A percentile compares a stretch with the other conserved stretches of the same genome.
Evolutionary conservation across 257 asterid species (phyloP).

Genomic region (Salvia rosmarinus): DNA sequence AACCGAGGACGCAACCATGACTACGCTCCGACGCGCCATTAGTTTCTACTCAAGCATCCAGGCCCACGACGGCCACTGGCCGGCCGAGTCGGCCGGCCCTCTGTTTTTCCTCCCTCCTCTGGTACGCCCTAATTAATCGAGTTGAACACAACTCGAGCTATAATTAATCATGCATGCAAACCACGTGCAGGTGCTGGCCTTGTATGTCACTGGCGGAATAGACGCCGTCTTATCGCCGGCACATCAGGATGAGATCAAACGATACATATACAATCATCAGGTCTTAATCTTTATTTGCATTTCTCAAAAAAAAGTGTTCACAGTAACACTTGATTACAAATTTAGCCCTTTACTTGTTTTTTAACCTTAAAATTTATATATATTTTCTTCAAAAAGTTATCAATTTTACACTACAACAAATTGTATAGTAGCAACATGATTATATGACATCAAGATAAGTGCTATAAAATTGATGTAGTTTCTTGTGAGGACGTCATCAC

Average conservation of each 20-base stretch:
- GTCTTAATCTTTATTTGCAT: constrained; percentile 12
- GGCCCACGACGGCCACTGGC: constrained; percentile 69
- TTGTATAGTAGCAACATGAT: no score
- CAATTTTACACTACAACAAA: no score
- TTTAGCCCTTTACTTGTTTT: no score
- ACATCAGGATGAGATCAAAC: constrained; percentile 49
- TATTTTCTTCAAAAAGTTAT: no score
- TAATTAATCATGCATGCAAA: neutral
- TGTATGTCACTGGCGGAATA: constrained; percentile 40
- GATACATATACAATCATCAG: constrained; percentile 56
- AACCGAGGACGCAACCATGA: constrained; percentile 39
- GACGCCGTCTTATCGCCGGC: constrained; percentile 34
- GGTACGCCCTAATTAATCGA: constrained; percentile 28
- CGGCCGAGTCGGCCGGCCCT: constrained; percentile 61
- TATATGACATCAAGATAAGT: no score
- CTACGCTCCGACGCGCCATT: constrained; percentile 41
- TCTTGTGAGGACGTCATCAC: no score
- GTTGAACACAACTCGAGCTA: neutral
- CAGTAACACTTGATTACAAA: no score
- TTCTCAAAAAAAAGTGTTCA: no score
- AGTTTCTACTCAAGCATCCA: constrained; percentile 46
- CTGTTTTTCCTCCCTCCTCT: constrained; percentile 55
- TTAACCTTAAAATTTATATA: no score
- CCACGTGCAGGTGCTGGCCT: constrained; percentile 42
- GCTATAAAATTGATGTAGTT: no score